phyloP scores from a whole-genome alignment of 225 moss, liverwort and hornwort species.

The Polytrichum formosum region DNA sequence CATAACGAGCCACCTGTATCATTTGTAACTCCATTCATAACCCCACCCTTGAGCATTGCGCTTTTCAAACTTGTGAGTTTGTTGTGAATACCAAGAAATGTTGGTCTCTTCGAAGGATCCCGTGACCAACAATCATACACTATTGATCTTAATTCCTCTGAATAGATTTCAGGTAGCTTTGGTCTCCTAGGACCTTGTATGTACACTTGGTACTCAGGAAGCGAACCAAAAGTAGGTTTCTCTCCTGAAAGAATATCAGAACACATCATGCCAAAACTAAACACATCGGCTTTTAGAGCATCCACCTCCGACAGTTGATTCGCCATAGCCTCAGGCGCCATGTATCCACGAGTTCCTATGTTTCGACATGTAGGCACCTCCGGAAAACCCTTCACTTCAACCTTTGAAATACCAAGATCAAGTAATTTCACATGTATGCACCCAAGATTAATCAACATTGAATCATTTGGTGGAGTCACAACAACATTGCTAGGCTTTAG shows the following conservation, averaged over 20 bases:
- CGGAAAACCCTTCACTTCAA: neutral
- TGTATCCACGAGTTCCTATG: neutral
- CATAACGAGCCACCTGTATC: neutral
- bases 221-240: conserved; percentile 16
- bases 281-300: conserved; percentile 31
- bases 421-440: conserved; percentile 23
- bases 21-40: neutral
- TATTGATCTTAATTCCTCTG: conserved; percentile 22
- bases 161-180: conserved; percentile 14
- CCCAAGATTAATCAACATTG: too few species aligned
- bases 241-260: conserved; percentile 24
- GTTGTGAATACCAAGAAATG: conserved; percentile 26
- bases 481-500: conserved; percentile 34
- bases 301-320: neutral
- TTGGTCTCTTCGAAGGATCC: conserved; percentile 22
- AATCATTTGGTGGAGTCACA: neutral
- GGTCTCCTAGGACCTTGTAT: conserved; percentile 20
- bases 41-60: too few species aligned
- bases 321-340: conserved; percentile 25
- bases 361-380: neutral
- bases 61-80: too few species aligned
- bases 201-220: conserved; percentile 5
- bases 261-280: conserved; percentile 35
- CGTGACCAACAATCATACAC: conserved; percentile 29
- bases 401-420: conserved; percentile 35